phyloP scores from a whole-genome alignment of 495 filamentous ascomycete species.

The Penicillium salamii region DNA sequence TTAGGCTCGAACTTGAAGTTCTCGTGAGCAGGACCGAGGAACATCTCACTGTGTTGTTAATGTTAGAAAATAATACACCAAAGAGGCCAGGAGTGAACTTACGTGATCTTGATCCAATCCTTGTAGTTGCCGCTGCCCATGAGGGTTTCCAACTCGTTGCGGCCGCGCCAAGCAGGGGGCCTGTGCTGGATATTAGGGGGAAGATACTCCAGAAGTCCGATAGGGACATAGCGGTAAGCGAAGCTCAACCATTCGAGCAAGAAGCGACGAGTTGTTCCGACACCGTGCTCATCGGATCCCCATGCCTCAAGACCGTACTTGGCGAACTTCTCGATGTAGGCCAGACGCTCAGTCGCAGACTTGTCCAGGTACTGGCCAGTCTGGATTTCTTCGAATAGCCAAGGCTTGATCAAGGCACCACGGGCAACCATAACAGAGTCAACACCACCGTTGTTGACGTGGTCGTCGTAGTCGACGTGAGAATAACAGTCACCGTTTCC shows the following conservation, averaged over 20 bases:
- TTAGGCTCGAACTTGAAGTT: conserved; percentile 97
- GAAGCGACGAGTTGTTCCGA: conserved; percentile 86
- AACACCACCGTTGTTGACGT: conserved; percentile 72
- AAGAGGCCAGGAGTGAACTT: conserved; percentile 29
- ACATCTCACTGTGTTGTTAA: conserved; percentile 76
- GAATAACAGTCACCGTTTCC: conserved; percentile 97
- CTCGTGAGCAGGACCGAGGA: conserved; percentile 83
- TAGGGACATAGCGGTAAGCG: conserved; percentile 80
- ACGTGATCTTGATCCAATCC: conserved; percentile 99
- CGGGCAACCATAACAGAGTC: conserved; percentile 90
- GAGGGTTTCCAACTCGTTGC: conserved; percentile 88
- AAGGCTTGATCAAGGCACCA: conserved; percentile 92
- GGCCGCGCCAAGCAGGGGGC: conserved; percentile 75
- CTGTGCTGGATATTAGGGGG: conserved; percentile 85
- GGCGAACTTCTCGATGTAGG: conserved; percentile 83
- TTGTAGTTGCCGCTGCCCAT: conserved; percentile 84
- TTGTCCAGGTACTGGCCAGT: conserved; percentile 93
- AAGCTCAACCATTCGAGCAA: conserved; percentile 95
- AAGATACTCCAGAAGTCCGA: conserved; percentile 82
- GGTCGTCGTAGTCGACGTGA: conserved; percentile 79
- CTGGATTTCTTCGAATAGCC: conserved; percentile 96
- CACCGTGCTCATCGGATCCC: conserved; percentile 90
- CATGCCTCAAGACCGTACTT: conserved; percentile 88
- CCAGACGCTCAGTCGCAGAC: conserved; percentile 77
- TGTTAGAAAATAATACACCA: conserved; percentile 10